Evolutionary conservation across 2,329 filamentous ascomycete genomes (phyloP), one percentile per base, ranked within the genome.

Genomic region (Aplosporella prunicola): DNA sequence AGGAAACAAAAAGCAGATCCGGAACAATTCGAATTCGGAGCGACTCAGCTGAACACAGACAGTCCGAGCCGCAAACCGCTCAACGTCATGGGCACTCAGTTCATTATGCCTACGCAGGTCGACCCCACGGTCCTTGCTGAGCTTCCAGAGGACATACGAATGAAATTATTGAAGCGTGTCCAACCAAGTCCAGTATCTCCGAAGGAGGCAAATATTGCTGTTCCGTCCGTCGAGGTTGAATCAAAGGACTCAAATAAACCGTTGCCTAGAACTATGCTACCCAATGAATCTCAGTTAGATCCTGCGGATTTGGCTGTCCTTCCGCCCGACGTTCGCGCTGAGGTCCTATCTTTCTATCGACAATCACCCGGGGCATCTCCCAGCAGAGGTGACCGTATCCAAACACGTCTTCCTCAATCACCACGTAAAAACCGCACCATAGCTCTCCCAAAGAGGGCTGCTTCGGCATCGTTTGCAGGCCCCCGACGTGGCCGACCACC

Each of bases 41-140:
- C 60, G 30, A 36, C 46, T 15, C 47, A 52, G 28, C 52, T 59
- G n/a, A 60, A 58, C 23, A 48, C 50, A 3, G 52, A 51, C 61
- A 82, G 55, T 42, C 63, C 45, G 64, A 75, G 59, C 64, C 81
- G 62, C 15, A 80, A 72, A 44, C 79, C 79, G 1, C 64, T 94
- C 15, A 93, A 95, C 51, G 73, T 85, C 3, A 68, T 77, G 3
- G 86, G 89, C 2, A 94, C 89, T 0, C 91, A 98, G 51, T 98
- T 98, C 51, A 76, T 96, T 31, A 69, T 98, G 48, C 91, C 91
- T 0, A 74, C 74, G 1, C 84, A 94, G 47, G 73, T 83, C 2
- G 91, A 98, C 53, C 78, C 81, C 0, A 67, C 71, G n/a, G 80
- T 94, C 0, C 61, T 96, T 3, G 82, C 82, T 2, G 87, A 93